Percentiles rank a stretch among this genome's conserved stretches.
Conservation (phyloP, 2,329 filamentous ascomycete genomes). For the Ophiostoma triangulosporum region DNA sequence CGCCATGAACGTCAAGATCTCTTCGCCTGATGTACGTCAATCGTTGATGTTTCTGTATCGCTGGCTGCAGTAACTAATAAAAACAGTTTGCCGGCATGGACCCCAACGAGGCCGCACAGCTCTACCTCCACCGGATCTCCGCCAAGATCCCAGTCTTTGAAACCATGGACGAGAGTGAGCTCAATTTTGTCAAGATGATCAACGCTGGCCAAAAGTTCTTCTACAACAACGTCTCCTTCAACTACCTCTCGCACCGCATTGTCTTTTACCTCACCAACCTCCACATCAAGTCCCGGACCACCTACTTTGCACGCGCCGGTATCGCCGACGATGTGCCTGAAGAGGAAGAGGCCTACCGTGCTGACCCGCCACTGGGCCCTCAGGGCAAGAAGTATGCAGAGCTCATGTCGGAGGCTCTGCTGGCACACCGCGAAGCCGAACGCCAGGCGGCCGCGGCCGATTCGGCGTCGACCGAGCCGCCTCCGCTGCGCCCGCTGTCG, state of each 20-base stretch:
- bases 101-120: slow-evolving; percentile 77
- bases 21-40: slow-evolving; percentile 74
- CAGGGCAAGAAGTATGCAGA: slow-evolving; percentile 69
- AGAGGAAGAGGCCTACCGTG: slow-evolving; percentile 86
- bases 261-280: slow-evolving; percentile 97
- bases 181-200: slow-evolving; percentile 99
- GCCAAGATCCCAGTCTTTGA: slow-evolving; percentile 92
- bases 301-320: slow-evolving; percentile 83
- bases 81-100: slow-evolving; percentile 82
- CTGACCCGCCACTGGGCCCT: slow-evolving; percentile 71
- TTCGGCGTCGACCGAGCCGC: slow-evolving; percentile 55
- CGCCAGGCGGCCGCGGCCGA: slow-evolving; percentile 53
- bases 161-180: slow-evolving; percentile 84
- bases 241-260: slow-evolving; percentile 90
- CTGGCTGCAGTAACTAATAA: background rate
- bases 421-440: slow-evolving; percentile 75
- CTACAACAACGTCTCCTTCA: slow-evolving; percentile 95
- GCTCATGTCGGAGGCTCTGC: slow-evolving; percentile 72
- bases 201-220: slow-evolving; percentile 88
- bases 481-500: slow-evolving; percentile 48
- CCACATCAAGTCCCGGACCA: slow-evolving; percentile 89
- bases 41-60: no score
- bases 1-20: slow-evolving; percentile 93
- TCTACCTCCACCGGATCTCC: slow-evolving; percentile 82
- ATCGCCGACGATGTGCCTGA: slow-evolving; percentile 71